These are phyloP conservation scores for Truncatella angustata DNA, from an alignment of 2,329 filamentous ascomycete species.

Conservation along the genomic window DNA sequence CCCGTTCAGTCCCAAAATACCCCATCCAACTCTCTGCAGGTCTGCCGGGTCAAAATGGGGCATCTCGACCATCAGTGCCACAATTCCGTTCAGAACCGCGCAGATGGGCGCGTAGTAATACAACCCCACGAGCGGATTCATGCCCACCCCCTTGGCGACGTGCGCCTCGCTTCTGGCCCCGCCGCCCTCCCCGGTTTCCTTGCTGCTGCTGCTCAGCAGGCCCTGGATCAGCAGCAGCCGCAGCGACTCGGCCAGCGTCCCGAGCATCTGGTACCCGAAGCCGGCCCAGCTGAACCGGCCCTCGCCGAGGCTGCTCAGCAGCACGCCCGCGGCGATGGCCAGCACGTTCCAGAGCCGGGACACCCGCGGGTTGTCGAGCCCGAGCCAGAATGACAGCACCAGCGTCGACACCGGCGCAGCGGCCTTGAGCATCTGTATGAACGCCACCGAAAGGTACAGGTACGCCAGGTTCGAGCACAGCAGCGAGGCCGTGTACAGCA, in stretches of 20 bases:
- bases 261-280: conserved; percentile 68
- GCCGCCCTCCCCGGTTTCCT: too few species aligned
- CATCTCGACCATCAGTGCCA: conserved; percentile 67
- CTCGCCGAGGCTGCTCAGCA: conserved; percentile 56
- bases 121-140: conserved; percentile 81
- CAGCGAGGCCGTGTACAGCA: conserved; percentile 63
- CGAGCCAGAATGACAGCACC: conserved; percentile 20
- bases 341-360: conserved; percentile 45
- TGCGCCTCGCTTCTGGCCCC: conserved; percentile 31
- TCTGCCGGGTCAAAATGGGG: conserved; percentile 63
- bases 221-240: conserved; percentile 82
- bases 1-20: conserved; percentile 69
- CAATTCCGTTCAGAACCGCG: conserved; percentile 73
- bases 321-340: conserved; percentile 50
- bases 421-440: conserved; percentile 67
- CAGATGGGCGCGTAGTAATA: conserved; percentile 88
- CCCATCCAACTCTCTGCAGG: conserved; percentile 61
- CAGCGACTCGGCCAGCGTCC: conserved; percentile 76
- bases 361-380: conserved; percentile 42
- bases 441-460: conserved; percentile 63
- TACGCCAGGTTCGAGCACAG: conserved; percentile 67
- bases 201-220: conserved; percentile 59
- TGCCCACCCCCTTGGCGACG: conserved; percentile 70
- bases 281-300: conserved; percentile 65
- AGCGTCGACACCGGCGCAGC: conserved; percentile 43